A percentile compares a stretch with the other conserved stretches of the same genome.
phyloP scores from a whole-genome alignment of 768 basidiomycete species.

The Serendipita indica region DNA sequence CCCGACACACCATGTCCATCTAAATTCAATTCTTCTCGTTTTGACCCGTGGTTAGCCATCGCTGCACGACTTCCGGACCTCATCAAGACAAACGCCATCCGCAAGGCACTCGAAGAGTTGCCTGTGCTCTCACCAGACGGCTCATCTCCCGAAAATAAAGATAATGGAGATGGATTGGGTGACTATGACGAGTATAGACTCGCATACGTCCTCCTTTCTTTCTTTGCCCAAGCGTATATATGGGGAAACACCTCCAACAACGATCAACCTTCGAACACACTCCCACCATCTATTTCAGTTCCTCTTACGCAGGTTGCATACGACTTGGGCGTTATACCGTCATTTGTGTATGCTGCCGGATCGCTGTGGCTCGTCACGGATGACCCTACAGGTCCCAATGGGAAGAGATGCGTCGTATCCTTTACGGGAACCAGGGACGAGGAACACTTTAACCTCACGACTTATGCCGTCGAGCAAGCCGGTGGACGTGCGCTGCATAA shows the following conservation, averaged over 20 bases:
- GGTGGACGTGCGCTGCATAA: conserved; percentile 59
- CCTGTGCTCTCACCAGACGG: neutral
- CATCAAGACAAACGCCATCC: neutral
- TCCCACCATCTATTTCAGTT: neutral
- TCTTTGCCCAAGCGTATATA: conserved; percentile 2
- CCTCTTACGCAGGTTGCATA: neutral
- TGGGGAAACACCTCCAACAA: neutral
- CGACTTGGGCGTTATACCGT: neutral
- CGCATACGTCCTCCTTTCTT: neutral
- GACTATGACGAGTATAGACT: neutral
- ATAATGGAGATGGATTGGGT: neutral
- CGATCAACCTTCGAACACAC: neutral
- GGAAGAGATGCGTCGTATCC: conserved; percentile 45
- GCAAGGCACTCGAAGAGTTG: neutral
- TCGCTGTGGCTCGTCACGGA: neutral
- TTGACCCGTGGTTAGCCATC: neutral
- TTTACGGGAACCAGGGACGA: conserved; percentile 80
- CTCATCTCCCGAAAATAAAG: neutral
- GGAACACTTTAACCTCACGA: conserved; percentile 74
- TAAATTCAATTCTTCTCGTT: neutral
- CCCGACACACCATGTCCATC: neutral
- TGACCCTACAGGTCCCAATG: conserved; percentile 20
- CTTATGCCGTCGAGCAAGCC: conserved; percentile 70
- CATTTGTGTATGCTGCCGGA: neutral
- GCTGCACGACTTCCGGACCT: neutral